Conservation (phyloP, 2,329 filamentous ascomycete genomes). For the Trichophyton rubrum region DNA sequence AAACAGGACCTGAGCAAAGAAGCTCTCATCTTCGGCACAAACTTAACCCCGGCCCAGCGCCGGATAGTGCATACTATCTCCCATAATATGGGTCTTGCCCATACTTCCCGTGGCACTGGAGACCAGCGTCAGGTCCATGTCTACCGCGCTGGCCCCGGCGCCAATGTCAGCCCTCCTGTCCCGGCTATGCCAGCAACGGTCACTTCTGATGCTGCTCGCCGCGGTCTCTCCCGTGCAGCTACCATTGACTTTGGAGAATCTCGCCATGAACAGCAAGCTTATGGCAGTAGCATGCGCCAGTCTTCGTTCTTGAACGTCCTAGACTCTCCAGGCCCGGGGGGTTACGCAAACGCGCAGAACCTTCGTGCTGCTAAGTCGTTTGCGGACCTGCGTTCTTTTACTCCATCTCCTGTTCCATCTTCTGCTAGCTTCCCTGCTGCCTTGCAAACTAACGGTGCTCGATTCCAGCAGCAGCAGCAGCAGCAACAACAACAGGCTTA, state of each 20-base stretch:
- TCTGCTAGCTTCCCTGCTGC: slow-evolving; percentile 73
- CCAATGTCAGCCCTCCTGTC: slow-evolving; percentile 49
- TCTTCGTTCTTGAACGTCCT: slow-evolving; percentile 78
- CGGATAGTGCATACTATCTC: slow-evolving; percentile 87
- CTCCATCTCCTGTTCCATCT: slow-evolving; percentile 81
- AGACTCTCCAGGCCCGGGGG: slow-evolving; percentile 50
- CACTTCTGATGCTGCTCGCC: slow-evolving; percentile 62
- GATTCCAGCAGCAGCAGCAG: slow-evolving; percentile 35
- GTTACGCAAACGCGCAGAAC: slow-evolving; percentile 58
- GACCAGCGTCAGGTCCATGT: slow-evolving; percentile 86
- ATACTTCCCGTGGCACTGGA: slow-evolving; percentile 77
- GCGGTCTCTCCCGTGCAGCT: slow-evolving; percentile 82
- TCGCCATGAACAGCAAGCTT: slow-evolving; percentile 49
- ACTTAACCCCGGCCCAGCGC: slow-evolving; percentile 69
- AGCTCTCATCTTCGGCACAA: slow-evolving; percentile 69
- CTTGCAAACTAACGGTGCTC: slow-evolving; percentile 49
- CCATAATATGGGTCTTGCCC: slow-evolving; percentile 85
- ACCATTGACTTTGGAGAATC: slow-evolving; percentile 91
- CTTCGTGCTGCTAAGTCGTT: slow-evolving; percentile 92
- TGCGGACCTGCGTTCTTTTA: slow-evolving; percentile 87
- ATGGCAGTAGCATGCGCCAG: slow-evolving; percentile 59
- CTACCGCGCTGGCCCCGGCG: slow-evolving; percentile 45
- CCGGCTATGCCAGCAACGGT: slow-evolving; percentile 50
- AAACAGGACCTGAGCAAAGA: slow-evolving; percentile 67
- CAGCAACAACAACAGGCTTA: slow-evolving; percentile 24